Evolutionary conservation across 345 rosid species (phyloP).

Genomic region (Pistacia atlantica): DNA sequence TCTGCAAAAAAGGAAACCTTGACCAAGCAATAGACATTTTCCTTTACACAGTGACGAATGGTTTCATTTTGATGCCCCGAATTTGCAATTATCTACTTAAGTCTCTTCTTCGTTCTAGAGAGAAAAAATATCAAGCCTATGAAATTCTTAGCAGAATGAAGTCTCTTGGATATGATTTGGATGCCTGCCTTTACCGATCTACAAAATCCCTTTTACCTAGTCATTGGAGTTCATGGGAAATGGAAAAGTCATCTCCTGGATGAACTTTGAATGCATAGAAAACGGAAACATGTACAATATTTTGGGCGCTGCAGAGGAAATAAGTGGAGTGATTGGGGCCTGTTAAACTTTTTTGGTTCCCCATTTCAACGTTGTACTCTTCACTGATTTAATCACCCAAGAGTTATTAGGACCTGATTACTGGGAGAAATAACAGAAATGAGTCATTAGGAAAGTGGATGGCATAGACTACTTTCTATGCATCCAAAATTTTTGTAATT

Average conservation of each 20-base stretch:
- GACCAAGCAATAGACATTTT: conserved; percentile 68
- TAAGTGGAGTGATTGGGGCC: not conserved
- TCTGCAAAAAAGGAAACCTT: conserved; percentile 53
- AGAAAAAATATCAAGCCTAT: conserved; percentile 39
- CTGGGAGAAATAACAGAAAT: not conserved
- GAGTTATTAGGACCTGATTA: not conserved
- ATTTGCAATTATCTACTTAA: conserved; percentile 60
- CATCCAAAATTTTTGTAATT: conserved; percentile 29
- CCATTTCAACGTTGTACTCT: not conserved
- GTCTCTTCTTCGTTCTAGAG: conserved; percentile 45
- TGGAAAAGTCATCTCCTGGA: conserved; percentile 29
- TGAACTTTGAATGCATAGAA: conserved; percentile 18
- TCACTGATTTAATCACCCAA: not conserved
- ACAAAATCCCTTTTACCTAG: conserved; percentile 38
- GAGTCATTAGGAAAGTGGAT: conserved; percentile 6
- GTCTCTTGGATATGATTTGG: conserved; percentile 60
- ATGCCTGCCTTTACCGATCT: conserved; percentile 36
- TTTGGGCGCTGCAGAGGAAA: conserved; percentile 14
- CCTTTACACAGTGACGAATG: conserved; percentile 65
- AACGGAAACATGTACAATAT: conserved; percentile 6
- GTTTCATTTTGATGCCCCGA: conserved; percentile 50
- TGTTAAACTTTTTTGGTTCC: conserved; percentile 1
- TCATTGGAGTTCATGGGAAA: conserved; percentile 11
- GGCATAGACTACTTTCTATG: conserved; percentile 7
- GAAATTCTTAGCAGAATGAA: conserved; percentile 58